phyloP scores from a whole-genome alignment of 73 alveolate species.

The Uronychia binucleata region DNA sequence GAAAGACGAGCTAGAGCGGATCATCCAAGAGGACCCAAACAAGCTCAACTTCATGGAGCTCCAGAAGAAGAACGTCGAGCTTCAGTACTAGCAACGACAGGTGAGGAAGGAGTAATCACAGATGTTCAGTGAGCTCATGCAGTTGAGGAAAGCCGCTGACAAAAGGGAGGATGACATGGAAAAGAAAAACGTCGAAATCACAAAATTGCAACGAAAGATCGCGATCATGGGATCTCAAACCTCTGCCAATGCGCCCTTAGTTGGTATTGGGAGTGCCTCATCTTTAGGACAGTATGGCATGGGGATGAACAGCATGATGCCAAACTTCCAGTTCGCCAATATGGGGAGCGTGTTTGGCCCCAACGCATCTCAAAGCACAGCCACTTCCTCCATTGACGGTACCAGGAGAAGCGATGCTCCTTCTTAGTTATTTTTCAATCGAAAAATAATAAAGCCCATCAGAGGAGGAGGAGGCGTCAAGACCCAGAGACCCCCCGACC shows the following conservation, averaged over 20 bases:
- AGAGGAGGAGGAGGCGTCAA: conserved; percentile 58
- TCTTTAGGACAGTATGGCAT: neutral
- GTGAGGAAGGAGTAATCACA: conserved; percentile 3
- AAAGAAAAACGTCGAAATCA: conserved; percentile 14
- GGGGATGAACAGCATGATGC: conserved; percentile 12
- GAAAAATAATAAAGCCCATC: conserved; percentile 53
- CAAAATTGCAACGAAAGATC: conserved; percentile 20
- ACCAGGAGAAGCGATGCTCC: neutral
- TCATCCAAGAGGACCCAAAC: conserved; percentile 9
- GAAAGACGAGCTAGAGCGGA: conserved; percentile 18
- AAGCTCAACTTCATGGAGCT: conserved; percentile 25
- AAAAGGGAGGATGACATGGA: conserved; percentile 30
- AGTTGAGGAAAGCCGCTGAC: conserved; percentile 27
- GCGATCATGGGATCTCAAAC: neutral
- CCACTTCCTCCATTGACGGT: conserved; percentile 1
- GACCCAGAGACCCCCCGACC: neutral
- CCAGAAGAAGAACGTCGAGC: conserved; percentile 21
- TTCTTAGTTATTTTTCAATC: conserved; percentile 39
- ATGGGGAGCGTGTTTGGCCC: conserved; percentile 26
- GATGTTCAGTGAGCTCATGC: conserved; percentile 25
- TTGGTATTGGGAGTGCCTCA: too few relatives aligned
- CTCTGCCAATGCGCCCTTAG: too few relatives aligned
- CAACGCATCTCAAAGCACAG: neutral
- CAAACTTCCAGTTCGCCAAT: conserved; percentile 31
- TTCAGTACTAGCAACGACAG: conserved; percentile 3